phyloP scores from a whole-genome alignment of 345 rosid genomes.

The Jatropha curcas region DNA sequence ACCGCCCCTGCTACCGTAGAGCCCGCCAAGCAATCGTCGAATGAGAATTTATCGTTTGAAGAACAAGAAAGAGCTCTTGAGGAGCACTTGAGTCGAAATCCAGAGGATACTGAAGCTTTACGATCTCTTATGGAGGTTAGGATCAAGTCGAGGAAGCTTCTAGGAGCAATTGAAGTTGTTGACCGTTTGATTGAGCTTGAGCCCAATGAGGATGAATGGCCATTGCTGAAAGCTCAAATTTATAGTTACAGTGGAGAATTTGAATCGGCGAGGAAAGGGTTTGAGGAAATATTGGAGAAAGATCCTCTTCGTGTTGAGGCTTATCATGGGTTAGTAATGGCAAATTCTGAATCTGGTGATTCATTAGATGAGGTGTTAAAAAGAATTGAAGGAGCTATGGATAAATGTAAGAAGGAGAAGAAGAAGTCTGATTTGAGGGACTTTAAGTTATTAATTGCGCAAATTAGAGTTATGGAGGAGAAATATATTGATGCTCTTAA shows the following conservation, averaged over 20 bases:
- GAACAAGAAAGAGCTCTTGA: conserved; percentile 59
- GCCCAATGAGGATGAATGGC: conserved; percentile 80
- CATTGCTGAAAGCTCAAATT: conserved; percentile 64
- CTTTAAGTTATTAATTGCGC: conserved; percentile 77
- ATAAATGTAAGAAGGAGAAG: conserved; percentile 71
- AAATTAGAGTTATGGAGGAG: conserved; percentile 69
- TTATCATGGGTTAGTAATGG: conserved; percentile 81
- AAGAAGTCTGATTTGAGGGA: conserved; percentile 62
- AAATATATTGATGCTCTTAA: conserved; percentile 69
- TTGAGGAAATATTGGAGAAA: conserved; percentile 63
- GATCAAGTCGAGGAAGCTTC: conserved; percentile 60
- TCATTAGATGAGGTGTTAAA: conserved; percentile 47
- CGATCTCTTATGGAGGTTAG: conserved; percentile 66
- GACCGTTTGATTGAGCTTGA: conserved; percentile 68
- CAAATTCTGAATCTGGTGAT: conserved; percentile 51
- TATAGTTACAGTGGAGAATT: conserved; percentile 59
- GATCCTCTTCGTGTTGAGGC: conserved; percentile 86
- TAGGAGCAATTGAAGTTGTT: conserved; percentile 56
- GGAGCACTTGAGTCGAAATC: conserved; percentile 40
- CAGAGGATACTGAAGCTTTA: conserved; percentile 51
- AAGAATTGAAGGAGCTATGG: conserved; percentile 68
- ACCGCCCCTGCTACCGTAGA: conserved; percentile 38
- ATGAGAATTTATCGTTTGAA: conserved; percentile 26
- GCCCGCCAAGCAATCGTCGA: conserved; percentile 23
- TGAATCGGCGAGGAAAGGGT: conserved; percentile 51